A percentile compares a stretch with the other conserved stretches of the same genome.
These are phyloP conservation scores for Raphidocelis subcapitata DNA, from an alignment of 139 green algal species.

Conservation along the genomic window DNA sequence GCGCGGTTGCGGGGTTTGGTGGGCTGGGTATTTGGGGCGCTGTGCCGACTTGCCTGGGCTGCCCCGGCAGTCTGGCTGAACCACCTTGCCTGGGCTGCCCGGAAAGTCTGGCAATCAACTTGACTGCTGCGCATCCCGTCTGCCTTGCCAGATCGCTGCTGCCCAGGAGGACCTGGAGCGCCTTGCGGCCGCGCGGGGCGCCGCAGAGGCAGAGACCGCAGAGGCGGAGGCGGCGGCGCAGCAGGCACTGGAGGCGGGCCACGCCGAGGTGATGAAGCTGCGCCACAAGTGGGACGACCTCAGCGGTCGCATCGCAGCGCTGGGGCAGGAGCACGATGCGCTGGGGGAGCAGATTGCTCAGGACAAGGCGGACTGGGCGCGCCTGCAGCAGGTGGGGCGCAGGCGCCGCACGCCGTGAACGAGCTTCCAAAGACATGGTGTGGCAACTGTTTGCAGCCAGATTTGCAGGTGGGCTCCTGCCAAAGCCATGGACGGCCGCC, in stretches of 20 bases:
- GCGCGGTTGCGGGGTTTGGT: no score
- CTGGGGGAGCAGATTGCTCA: slow-evolving; percentile 16
- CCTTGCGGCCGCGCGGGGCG: background rate
- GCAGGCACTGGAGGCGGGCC: slow-evolving; percentile 28
- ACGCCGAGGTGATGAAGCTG: slow-evolving; percentile 32
- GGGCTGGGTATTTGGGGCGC: no score
- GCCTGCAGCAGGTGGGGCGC: slow-evolving; percentile 11
- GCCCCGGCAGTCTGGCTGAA: no score
- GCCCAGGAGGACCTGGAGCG: slow-evolving; percentile 19
- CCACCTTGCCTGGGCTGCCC: no score
- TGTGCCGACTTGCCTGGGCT: no score
- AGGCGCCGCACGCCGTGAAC: no score
- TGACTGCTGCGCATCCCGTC: no score
- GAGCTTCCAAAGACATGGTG: no score
- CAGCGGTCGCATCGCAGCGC: background rate
- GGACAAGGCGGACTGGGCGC: slow-evolving; percentile 24
- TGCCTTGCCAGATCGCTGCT: slow-evolving; percentile 13
- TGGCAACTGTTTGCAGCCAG: no score
- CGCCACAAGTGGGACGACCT: slow-evolving; percentile 22
- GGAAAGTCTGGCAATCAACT: no score
- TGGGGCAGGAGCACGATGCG: slow-evolving; percentile 10
- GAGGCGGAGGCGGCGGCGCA: slow-evolving; percentile 25
- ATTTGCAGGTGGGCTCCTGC: no score
- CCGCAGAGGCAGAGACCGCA: slow-evolving; percentile 15
- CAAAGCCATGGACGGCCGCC: no score